Base-by-base conservation (phyloP, 495 filamentous ascomycete species). In the Trichoderma orchidacearum region DNA sequence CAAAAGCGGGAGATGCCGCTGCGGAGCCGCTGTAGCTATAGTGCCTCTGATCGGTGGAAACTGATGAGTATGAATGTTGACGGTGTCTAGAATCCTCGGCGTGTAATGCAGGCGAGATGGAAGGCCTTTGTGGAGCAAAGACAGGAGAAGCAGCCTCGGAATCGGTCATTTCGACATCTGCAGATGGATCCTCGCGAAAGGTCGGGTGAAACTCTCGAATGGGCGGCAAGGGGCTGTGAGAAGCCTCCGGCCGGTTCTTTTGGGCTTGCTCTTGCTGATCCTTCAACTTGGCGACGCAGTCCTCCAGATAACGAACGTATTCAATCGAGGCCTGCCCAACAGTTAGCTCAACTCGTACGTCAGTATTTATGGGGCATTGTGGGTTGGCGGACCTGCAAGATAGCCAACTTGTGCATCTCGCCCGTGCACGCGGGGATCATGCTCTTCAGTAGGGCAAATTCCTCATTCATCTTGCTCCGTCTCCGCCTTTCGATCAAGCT, bases 381-480 rank as follows among this genome's bases (percentile, higher is more conserved):
- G 21, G 56, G 32, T 27, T 30, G 3, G 2, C 29, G 32, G 12
- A 93, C 93, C 83, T 96, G 90, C 51, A 98, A 75, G 59, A 98
- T 96, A 2, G 90, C 90, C 51, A 98, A 77, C 74, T 98, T 98
- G 70, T 98, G 93, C 93, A 98, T 98, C 64, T 96, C 90, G 13
- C 90, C 89, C 7, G 72, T 73, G 64, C 93, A 97, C 1, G 93
- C 94, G 1, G 94, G 94, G 61, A 98, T 95, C 86, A 98, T 87
- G 65, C 86, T 81, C 72, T 96, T 97, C 58, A 98, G 72, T 15
- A 93, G 86, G 1, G 81, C 85, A 72, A 98, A 98, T 69, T 97
- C 93, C 64, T 97, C 93, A 63, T 98, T 98, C 93, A 98, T 98
- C 75, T 97, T 98, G 5, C 88, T 95, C 52, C 93, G 77, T 60